phyloP scores from a whole-genome alignment of 768 basidiomycete species.

The Kwoniella newhampshirensis region DNA sequence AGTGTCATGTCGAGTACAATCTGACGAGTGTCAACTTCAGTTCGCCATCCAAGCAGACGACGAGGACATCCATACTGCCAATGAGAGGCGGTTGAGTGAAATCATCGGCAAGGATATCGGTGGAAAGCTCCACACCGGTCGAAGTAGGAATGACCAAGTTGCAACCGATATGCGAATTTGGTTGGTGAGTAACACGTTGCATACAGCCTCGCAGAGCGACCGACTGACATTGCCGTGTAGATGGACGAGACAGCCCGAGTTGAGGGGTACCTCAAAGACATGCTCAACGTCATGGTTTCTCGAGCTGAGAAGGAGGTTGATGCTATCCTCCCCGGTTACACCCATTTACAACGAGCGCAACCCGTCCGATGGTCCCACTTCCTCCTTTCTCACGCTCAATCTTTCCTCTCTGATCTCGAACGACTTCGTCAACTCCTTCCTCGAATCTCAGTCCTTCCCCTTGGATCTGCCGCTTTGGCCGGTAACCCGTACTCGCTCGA shows the following conservation, averaged over 20 bases:
- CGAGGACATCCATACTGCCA: conserved; percentile 98
- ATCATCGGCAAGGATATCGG: conserved; percentile 81
- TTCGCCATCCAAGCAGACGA: conserved; percentile 81
- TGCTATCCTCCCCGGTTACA: conserved; percentile 89
- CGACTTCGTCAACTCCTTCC: conserved; percentile 79
- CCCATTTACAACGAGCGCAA: conserved; percentile 94
- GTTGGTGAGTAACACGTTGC: conserved; percentile 58
- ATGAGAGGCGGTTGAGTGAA: conserved; percentile 90
- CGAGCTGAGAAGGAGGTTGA: conserved; percentile 92
- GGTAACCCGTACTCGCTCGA: conserved; percentile 95
- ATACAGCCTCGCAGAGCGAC: neutral
- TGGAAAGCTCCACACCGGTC: conserved; percentile 95
- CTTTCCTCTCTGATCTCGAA: conserved; percentile 84
- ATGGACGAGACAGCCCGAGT: conserved; percentile 71
- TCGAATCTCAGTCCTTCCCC: conserved; percentile 86
- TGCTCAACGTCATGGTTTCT: conserved; percentile 84
- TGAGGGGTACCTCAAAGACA: conserved; percentile 66
- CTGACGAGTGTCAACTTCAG: conserved; percentile 53
- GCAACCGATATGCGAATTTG: conserved; percentile 98
- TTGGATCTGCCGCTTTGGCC: conserved; percentile 91
- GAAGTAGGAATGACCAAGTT: conserved; percentile 96
- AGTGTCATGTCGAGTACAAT: neutral
- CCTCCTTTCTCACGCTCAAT: conserved; percentile 89
- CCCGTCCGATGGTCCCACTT: conserved; percentile 99
- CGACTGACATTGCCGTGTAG: conserved; percentile 18